Conservation (phyloP, 208 protist genomes). For the Wallacemonas sp. region DNA sequence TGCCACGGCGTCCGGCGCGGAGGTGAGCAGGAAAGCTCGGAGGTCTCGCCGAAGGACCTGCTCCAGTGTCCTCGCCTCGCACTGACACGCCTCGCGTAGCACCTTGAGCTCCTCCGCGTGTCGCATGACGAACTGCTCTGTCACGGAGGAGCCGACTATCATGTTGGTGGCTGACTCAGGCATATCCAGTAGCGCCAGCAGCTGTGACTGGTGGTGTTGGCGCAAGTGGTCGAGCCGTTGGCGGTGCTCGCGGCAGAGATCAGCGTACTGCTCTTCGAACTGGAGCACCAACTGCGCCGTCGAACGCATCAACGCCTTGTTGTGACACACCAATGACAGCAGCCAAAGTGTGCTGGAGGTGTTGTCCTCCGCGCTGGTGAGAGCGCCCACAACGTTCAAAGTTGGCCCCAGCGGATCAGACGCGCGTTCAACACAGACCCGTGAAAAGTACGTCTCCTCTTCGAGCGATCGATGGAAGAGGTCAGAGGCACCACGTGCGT, state of each 20-base stretch:
- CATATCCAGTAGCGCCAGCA: slow-evolving; percentile 60
- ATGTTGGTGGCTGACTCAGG: slow-evolving; percentile 45
- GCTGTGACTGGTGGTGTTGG: slow-evolving; percentile 49
- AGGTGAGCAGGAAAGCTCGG: slow-evolving; percentile 47
- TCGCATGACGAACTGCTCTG: slow-evolving; percentile 52
- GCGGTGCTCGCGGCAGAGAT: slow-evolving; percentile 19
- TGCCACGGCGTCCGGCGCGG: slow-evolving; percentile 57
- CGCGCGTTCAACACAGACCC: background rate
- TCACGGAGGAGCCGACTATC: slow-evolving; percentile 68
- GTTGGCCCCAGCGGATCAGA: too few species aligned
- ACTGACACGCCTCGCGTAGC: slow-evolving; percentile 28
- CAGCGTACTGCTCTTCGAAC: slow-evolving; percentile 51
- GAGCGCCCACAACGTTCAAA: too few species aligned
- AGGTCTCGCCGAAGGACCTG: slow-evolving; percentile 38
- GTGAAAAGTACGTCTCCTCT: slow-evolving; percentile 5
- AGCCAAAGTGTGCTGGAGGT: slow-evolving; percentile 49
- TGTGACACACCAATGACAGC: slow-evolving; percentile 64
- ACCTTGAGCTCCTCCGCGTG: slow-evolving; percentile 62
- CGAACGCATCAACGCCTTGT: slow-evolving; percentile 45
- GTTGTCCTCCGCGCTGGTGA: slow-evolving; percentile 12
- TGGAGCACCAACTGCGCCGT: slow-evolving; percentile 57
- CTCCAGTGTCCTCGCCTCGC: slow-evolving; percentile 34
- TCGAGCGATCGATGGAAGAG: background rate
- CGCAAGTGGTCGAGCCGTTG: slow-evolving; percentile 35
- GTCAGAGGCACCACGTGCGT: background rate